Percentiles rank a stretch among this genome's conserved stretches.
Evolutionary conservation across 192 early-diverging fungal genomes (phyloP).

Genomic region (Coemansia sp.): DNA sequence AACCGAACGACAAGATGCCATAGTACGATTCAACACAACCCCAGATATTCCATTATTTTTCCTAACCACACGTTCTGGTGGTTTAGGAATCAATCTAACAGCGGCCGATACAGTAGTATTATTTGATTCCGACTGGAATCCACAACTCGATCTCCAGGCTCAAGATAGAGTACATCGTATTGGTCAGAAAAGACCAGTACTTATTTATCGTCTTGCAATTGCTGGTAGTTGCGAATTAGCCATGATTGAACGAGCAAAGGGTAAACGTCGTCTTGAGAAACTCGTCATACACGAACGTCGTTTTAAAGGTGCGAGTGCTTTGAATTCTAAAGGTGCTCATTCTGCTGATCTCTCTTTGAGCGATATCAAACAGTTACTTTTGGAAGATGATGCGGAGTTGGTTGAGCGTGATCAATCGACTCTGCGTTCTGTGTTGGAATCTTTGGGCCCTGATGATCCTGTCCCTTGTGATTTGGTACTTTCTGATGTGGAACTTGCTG

Average conservation of each 20-base stretch:
- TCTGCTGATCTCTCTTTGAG: slow-evolving; percentile 53
- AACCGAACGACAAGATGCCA: slow-evolving; percentile 71
- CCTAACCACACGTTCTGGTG: slow-evolving; percentile 93
- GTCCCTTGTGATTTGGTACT: slow-evolving; percentile 33
- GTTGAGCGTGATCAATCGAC: slow-evolving; percentile 31
- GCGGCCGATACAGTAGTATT: slow-evolving; percentile 95
- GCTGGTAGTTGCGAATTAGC: slow-evolving; percentile 81
- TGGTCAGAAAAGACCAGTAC: slow-evolving; percentile 88
- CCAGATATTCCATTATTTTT: slow-evolving; percentile 70
- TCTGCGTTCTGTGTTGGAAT: slow-evolving; percentile 16
- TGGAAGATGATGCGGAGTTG: slow-evolving; percentile 68
- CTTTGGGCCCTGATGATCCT: slow-evolving; percentile 17
- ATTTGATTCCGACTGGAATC: slow-evolving; percentile 98
- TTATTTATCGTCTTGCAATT: slow-evolving; percentile 87
- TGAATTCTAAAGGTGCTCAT: slow-evolving; percentile 7
- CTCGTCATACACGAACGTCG: slow-evolving; percentile 91
- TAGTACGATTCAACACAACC: slow-evolving; percentile 52
- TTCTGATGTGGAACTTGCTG: slow-evolving; percentile 19
- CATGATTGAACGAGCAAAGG: slow-evolving; percentile 76
- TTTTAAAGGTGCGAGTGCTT: slow-evolving; percentile 62
- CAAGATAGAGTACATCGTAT: slow-evolving; percentile 96
- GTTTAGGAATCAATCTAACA: slow-evolving; percentile 95
- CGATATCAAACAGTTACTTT: slow-evolving; percentile 74
- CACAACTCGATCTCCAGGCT: slow-evolving; percentile 97
- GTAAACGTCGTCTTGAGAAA: slow-evolving; percentile 88